Percentiles rank a stretch among this genome's conserved stretches.
Evolutionary conservation across 441 rosid species (phyloP).

Genomic region (Monsonia emarginata): DNA sequence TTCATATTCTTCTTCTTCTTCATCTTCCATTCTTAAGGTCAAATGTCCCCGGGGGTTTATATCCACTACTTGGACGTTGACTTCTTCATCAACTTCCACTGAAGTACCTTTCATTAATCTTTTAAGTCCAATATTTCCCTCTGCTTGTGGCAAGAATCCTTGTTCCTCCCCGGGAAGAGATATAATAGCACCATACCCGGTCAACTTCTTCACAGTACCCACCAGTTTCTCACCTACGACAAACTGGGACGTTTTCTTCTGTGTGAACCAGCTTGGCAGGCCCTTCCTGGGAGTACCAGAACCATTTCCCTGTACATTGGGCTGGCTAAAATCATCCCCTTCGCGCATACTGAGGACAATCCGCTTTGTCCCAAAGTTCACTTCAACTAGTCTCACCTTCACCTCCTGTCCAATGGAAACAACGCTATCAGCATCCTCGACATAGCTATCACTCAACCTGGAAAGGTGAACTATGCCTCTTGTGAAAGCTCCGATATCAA

Average conservation of each 20-base stretch:
- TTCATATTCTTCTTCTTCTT: too few relatives aligned
- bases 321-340: conserved; percentile 33
- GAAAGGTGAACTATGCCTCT: conserved; percentile 93
- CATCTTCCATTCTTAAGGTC: conserved; percentile 77
- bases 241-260: conserved; percentile 40
- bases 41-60: conserved; percentile 57
- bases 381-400: conserved; percentile 69
- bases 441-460: conserved; percentile 61
- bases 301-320: conserved; percentile 31
- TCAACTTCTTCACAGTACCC: conserved; percentile 67
- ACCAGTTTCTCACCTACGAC: conserved; percentile 66
- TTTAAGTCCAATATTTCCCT: conserved; percentile 66
- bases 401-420: conserved; percentile 89
- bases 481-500: conserved; percentile 84
- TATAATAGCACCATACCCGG: conserved; percentile 70
- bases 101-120: conserved; percentile 55
- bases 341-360: conserved; percentile 77
- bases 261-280: conserved; percentile 20
- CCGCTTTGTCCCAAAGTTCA: conserved; percentile 57
- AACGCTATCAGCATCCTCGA: conserved; percentile 64
- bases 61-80: conserved; percentile 58
- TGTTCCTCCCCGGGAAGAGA: conserved; percentile 84
- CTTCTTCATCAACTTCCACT: conserved; percentile 60
- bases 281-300: conserved; percentile 41
- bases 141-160: conserved; percentile 72